Conservation (phyloP, 495 filamentous ascomycete genomes). For the Aspergillus heteromorphus region DNA sequence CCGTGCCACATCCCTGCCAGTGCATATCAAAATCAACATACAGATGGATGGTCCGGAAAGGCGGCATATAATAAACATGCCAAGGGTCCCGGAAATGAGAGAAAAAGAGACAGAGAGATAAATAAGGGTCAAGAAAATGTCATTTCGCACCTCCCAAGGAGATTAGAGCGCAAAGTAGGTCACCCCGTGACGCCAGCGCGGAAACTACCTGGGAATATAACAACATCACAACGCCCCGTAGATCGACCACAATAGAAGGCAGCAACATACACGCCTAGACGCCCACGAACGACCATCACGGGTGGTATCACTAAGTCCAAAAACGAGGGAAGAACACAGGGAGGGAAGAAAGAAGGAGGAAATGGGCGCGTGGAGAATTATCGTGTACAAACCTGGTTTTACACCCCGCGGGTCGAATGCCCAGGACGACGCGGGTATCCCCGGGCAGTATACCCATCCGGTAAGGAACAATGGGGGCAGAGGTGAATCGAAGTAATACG, state of each 20-base stretch:
- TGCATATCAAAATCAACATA: too few relatives aligned
- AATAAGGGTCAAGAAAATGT: not conserved
- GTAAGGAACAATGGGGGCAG: not conserved
- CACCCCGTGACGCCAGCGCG: not conserved
- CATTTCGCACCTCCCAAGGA: not conserved
- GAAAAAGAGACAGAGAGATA: not conserved
- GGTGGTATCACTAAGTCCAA: slow-evolving; percentile 12
- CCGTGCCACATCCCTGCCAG: too few relatives aligned
- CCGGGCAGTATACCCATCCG: not conserved
- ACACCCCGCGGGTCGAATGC: slow-evolving; percentile 1
- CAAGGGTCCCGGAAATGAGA: too few relatives aligned
- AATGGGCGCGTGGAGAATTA: not conserved
- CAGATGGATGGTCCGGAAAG: too few relatives aligned
- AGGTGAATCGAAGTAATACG: slow-evolving; percentile 9
- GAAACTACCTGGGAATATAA: slow-evolving; percentile 2
- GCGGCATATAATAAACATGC: too few relatives aligned
- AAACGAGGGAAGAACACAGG: not conserved
- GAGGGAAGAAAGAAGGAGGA: not conserved
- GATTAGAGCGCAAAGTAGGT: not conserved
- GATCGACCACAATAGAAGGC: not conserved
- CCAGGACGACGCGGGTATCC: slow-evolving; percentile 7
- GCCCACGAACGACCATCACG: slow-evolving; percentile 2
- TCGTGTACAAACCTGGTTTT: slow-evolving; percentile 19
- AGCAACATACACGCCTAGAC: slow-evolving; percentile 5
- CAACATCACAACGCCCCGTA: not conserved